Conservation (phyloP, 2,329 filamentous ascomycete genomes). For the Davidsoniella neocaledoniae region DNA sequence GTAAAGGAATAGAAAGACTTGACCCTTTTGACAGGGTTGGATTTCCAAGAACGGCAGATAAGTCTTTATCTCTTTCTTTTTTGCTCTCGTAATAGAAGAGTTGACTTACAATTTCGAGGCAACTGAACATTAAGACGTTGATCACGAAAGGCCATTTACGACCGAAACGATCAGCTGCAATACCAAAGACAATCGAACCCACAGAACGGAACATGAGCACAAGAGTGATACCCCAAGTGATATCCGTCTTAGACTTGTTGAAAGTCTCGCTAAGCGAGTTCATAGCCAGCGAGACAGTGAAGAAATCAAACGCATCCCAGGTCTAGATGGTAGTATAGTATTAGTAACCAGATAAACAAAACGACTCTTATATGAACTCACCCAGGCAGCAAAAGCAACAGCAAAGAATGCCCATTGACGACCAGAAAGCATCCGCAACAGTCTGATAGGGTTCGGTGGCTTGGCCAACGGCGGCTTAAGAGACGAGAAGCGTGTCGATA, state of each 20-base stretch:
- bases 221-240: conserved; percentile 59
- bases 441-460: conserved; percentile 34
- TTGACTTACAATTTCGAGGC: conserved; percentile 39
- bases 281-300: conserved; percentile 62
- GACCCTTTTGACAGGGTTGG: background rate
- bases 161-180: conserved; percentile 63
- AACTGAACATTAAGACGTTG: conserved; percentile 57
- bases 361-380: conserved; percentile 18
- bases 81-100: background rate
- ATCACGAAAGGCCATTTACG: conserved; percentile 70
- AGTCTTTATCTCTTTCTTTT: background rate
- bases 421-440: conserved; percentile 30
- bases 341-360: background rate
- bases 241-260: conserved; percentile 39
- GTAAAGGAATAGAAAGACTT: background rate
- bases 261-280: conserved; percentile 45
- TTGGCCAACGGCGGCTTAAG: conserved; percentile 41
- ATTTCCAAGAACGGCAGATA: background rate
- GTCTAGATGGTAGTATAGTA: conserved; percentile 43
- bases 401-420: conserved; percentile 39
- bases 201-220: conserved; percentile 59
- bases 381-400: conserved; percentile 40
- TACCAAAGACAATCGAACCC: conserved; percentile 58
- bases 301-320: conserved; percentile 71
- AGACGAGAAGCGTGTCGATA: conserved; percentile 34